A percentile compares a stretch with the other conserved stretches of the same genome.
These are phyloP conservation scores for Sutorius eximius DNA, from an alignment of 1,284 basidiomycete species.

Conservation along the genomic window DNA sequence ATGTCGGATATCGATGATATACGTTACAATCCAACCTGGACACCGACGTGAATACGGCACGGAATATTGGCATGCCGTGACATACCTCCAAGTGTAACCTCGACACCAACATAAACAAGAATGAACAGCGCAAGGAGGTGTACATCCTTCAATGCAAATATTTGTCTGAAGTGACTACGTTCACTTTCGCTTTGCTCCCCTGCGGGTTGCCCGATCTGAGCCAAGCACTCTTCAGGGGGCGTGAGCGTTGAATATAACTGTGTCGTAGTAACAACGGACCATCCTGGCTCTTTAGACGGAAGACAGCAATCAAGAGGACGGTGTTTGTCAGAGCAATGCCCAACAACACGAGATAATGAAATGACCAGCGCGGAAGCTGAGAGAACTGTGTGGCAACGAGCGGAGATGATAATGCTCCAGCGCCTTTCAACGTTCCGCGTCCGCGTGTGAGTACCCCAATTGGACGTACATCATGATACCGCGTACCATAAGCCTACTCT, in stretches of 20 bases:
- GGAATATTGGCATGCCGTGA: background rate
- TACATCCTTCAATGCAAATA: slow-evolving; percentile 47
- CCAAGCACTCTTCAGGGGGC: slow-evolving; percentile 27
- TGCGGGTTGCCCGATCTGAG: slow-evolving; percentile 34
- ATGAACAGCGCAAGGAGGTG: slow-evolving; percentile 54
- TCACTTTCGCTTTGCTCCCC: slow-evolving; percentile 28
- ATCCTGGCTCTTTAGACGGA: slow-evolving; percentile 57
- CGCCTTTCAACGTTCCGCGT: slow-evolving; percentile 37
- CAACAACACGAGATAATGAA: slow-evolving; percentile 64
- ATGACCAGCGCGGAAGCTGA: slow-evolving; percentile 52
- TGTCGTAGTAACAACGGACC: slow-evolving; percentile 32
- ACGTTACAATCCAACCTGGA: slow-evolving; percentile 55
- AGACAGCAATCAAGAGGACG: slow-evolving; percentile 45
- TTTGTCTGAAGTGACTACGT: slow-evolving; percentile 48
- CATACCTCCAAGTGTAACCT: slow-evolving; percentile 55
- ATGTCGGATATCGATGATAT: slow-evolving; percentile 43
- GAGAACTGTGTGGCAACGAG: slow-evolving; percentile 66
- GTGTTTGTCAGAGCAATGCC: slow-evolving; percentile 52
- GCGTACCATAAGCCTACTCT: slow-evolving; percentile 36
- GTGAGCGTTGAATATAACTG: slow-evolving; percentile 5
- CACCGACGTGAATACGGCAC: background rate
- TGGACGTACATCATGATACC: background rate
- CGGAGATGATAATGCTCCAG: slow-evolving; percentile 60
- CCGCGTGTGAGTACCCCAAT: background rate
- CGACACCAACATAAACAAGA: slow-evolving; percentile 57